Percentiles rank a stretch among this genome's conserved stretches.
These are phyloP conservation scores for Rauvolfia tetraphylla DNA, from an alignment of 257 asterid species.

Conservation along the genomic window DNA sequence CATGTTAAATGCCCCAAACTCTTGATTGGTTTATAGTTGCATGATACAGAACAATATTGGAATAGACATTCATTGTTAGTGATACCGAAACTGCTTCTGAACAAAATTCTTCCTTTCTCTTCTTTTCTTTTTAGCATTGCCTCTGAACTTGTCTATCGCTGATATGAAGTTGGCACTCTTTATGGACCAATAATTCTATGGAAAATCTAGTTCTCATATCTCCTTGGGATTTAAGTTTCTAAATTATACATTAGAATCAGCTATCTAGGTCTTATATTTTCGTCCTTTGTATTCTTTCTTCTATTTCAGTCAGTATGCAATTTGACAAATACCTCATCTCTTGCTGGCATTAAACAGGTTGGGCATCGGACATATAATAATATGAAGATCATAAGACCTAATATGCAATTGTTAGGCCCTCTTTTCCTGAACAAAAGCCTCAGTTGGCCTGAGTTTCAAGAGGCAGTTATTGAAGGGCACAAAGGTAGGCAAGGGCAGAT, in stretches of 20 bases:
- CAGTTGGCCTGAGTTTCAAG: constrained; percentile 40
- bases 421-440: constrained; percentile 39
- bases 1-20: not conserved
- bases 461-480: constrained; percentile 37
- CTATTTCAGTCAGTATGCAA: not conserved
- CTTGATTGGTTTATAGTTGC: not conserved
- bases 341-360: constrained; percentile 6
- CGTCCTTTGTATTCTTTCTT: not conserved
- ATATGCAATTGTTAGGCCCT: constrained; percentile 38
- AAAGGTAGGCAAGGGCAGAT: constrained; percentile 44
- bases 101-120: no score
- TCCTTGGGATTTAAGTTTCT: not conserved
- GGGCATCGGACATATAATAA: constrained; percentile 27
- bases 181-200: not conserved
- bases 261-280: not conserved
- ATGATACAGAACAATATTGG: not conserved
- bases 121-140: not conserved
- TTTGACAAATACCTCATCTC: not conserved
- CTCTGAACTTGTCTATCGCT: not conserved
- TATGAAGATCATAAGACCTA: constrained; percentile 40
- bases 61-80: not conserved
- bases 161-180: not conserved
- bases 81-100: not conserved
- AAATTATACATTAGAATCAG: not conserved
- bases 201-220: not conserved